A percentile compares a stretch with the other conserved stretches of the same genome.
These are phyloP conservation scores for Discostella pseudostelligera DNA, from an alignment of 108 stramenopile genomes.

Conservation along the genomic window DNA sequence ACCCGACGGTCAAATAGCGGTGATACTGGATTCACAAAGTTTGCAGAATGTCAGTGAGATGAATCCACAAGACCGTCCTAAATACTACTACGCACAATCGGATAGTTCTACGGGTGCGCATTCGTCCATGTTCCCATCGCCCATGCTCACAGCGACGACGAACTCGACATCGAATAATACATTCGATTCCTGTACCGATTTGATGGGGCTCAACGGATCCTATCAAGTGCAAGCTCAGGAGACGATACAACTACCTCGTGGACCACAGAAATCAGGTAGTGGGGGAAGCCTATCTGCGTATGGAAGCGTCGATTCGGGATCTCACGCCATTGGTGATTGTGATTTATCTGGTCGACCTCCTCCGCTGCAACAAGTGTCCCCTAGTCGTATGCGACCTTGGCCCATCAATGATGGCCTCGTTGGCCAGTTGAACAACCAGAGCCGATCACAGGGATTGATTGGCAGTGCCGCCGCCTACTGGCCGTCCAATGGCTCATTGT, in stretches of 20 bases:
- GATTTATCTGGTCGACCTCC: not conserved
- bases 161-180: slow-evolving; percentile 35
- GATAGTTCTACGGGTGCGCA: slow-evolving; percentile 23
- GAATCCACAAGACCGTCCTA: slow-evolving; percentile 36
- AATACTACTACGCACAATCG: slow-evolving; percentile 34
- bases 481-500: slow-evolving; percentile 25
- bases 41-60: slow-evolving; percentile 41
- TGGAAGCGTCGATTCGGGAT: slow-evolving; percentile 34
- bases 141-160: slow-evolving; percentile 37
- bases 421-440: slow-evolving; percentile 16
- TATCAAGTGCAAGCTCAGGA: slow-evolving; percentile 10
- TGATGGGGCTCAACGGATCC: slow-evolving; percentile 21
- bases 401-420: slow-evolving; percentile 16
- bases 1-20: slow-evolving; percentile 45
- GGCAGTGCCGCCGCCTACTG: slow-evolving; percentile 15
- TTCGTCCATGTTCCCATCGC: slow-evolving; percentile 24
- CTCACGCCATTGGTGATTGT: slow-evolving; percentile 5
- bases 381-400: slow-evolving; percentile 16
- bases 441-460: slow-evolving; percentile 3
- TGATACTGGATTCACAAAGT: slow-evolving; percentile 39
- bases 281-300: slow-evolving; percentile 36
- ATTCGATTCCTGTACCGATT: slow-evolving; percentile 30
- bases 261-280: slow-evolving; percentile 24
- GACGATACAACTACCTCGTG: not conserved
- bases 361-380: slow-evolving; percentile 18